Evolutionary conservation across 2,329 filamentous ascomycete species (phyloP), one percentile per base, ranked within the genome.

Genomic region (Neofusicoccum kwambonambiense): DNA sequence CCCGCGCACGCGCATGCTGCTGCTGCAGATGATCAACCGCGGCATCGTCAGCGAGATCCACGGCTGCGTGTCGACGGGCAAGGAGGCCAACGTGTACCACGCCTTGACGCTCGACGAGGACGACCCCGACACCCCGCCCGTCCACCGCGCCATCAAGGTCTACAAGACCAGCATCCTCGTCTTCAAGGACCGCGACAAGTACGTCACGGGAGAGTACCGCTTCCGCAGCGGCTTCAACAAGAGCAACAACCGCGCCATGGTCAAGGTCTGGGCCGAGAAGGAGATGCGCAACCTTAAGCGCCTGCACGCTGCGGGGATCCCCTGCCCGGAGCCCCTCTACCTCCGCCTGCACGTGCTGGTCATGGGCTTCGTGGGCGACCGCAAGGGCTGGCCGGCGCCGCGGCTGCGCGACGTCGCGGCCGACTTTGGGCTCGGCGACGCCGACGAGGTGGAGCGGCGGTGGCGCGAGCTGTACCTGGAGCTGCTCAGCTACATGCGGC

Each of bases 151-250:
- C 12, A 93, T 98, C 83, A 99, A 99, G 81, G 92, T 99, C 58
- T 99, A 99, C 87, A 99, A 99, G 85, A 99, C 95, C 7, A 91
- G 91, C 63, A 99, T 99, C 69, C 82, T 99, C 37, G 93, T 96
- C 27, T 99, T 99, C 87, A 98, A 98, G 81, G 95, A 99, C 79
- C 87, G 95, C 65, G 93, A 97, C 79, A 90, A 93, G 73, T 99
- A 99, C 78, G 95, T 99, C 68, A 90, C 90, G 0, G 95, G 95
- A 69, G 95, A 99, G 79, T 93, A 93, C 79, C 86, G 95, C 27
- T 99, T 99, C 83, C 87, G 92, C 70, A 85, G 88, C 67, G 94
- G 94, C 57, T 95, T 94, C 75, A 95, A 94, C 80, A 98, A 97
- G 82, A 90, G 90, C 69, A 96, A 93, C 79, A 97, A 93, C 80